Base-by-base conservation (phyloP, 495 filamentous ascomycete genomes). In the Aspergillus ellipticus region DNA sequence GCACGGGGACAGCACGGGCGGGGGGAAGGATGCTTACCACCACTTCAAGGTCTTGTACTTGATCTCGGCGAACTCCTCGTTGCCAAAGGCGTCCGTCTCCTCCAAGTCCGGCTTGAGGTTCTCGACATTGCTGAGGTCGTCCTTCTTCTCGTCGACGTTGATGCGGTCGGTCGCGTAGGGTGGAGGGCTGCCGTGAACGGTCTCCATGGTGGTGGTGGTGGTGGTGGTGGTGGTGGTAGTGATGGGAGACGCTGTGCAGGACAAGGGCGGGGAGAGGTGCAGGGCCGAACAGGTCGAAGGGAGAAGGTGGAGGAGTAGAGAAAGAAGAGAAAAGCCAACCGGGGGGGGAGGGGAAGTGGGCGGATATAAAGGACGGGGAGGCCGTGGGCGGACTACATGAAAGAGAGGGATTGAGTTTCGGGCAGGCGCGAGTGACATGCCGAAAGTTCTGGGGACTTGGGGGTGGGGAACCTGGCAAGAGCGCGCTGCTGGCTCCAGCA, bases 21-120 rank as follows among this genome's bases (percentile, higher is more conserved):
- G n/a, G 8, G 35, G 13, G 11, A 39, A 39, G 3, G 16, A 48
- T 29, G 64, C 66, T 45, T 66, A 72, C 74, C 75, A 78, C 74
- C 75, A 78, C 49, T 60, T 66, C 60, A 78, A 57, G 9, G 70
- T 74, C 59, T 71, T 74, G 55, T 78, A 77, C 57, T 75, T 74
- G 51, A 74, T 68, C 48, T 74, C 74, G 8, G 68, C 70, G 42
- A 66, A 67, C 47, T 70, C 67, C 57, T 77, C 74, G 47, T 77
- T 66, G 51, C 72, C 75, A 54, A 77, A 76, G 7, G 74, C 70
- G 61, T 76, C 63, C 22, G 45, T 16, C 24, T 48, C 45, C 45
- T 48, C 45, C 9, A 29, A 29, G 13, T 21, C 45, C 15, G 45
- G 45, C 45, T 48, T 48, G 24, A 16, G 16, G 45, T 29, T 47